These are phyloP conservation scores for Sherardia arvensis DNA, from an alignment of 257 asterid species.

Conservation along the genomic window DNA sequence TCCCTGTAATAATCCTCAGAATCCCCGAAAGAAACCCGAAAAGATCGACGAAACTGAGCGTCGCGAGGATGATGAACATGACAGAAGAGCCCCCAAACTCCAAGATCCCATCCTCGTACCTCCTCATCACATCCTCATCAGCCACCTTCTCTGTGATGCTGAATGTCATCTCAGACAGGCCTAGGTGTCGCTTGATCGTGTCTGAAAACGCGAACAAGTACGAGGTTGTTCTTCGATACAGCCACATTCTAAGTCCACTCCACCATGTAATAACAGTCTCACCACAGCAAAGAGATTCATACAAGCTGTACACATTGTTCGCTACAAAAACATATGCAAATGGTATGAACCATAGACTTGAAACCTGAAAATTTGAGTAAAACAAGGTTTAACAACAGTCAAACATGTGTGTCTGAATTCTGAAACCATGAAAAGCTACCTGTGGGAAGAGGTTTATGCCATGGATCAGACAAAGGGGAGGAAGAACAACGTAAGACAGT, in stretches of 20 bases:
- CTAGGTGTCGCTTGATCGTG: constrained; percentile 25
- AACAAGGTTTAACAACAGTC: neutral
- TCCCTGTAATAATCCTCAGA: constrained; percentile 10
- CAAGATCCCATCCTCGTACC: constrained; percentile 40
- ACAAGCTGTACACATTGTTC: constrained; percentile 21
- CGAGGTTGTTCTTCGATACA: constrained; percentile 43
- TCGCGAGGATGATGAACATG: constrained; percentile 35
- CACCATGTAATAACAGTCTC: constrained; percentile 50
- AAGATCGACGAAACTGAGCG: constrained; percentile 48
- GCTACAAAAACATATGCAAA: constrained; percentile 36
- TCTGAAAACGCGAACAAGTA: constrained; percentile 47
- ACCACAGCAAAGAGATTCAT: constrained; percentile 37
- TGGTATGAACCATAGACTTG: constrained; percentile 47
- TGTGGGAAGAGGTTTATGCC: constrained; percentile 44
- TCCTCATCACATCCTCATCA: constrained; percentile 36
- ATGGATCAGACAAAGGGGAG: constrained; percentile 40
- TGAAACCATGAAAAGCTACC: constrained; percentile 18
- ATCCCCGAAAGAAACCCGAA: constrained; percentile 35
- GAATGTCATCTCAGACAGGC: constrained; percentile 42
- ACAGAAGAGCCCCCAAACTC: constrained; percentile 56
- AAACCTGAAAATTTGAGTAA: constrained; percentile 22
- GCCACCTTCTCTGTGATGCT: constrained; percentile 46
- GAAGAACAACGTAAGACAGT: constrained; percentile 29
- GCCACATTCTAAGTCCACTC: constrained; percentile 50
- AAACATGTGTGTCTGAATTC: neutral